Base-by-base conservation (phyloP, 2,329 filamentous ascomycete species). In the Endothia cerciana region DNA sequence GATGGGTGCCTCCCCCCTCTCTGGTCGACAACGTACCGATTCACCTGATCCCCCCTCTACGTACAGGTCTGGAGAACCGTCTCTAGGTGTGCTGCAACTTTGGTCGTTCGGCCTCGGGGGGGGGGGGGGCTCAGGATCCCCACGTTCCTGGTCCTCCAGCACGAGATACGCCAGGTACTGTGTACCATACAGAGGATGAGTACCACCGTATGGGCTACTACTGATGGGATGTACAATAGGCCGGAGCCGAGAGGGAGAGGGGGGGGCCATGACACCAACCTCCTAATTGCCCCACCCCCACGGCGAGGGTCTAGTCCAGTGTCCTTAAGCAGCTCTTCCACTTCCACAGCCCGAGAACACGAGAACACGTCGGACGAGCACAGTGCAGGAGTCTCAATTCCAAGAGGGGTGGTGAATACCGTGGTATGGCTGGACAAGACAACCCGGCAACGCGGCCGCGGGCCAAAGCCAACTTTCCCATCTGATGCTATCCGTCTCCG, bases 211-310 rank as follows among this genome's bases (percentile, higher is more conserved):
- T 4, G 3, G 28, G 17, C 22, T 51, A 17, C 10, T n/a, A n/a
- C n/a, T n/a, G n/a, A n/a, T n/a, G n/a, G n/a, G 4, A 28, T 28
- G 25, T 25, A 49, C 22, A 22, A 15, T n/a, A 28, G 22, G 25
- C 2, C 25, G 3, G 11, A 17, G 10, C 4, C 15, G 10, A 49
- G 45, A 28, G 47, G 4, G 47, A 8, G 47, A 6, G 47, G 11
- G 10, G 11, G 47, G 22, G 47, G 25, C 22, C 28, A 25, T 51
- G 47, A 22, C 47, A n/a, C 47, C 47, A 51, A 51, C 47, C 47
- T 51, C 47, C 47, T 22, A 58, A 41, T 40, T 58, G 55, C 55
- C 55, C 55, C 55, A 58, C 55, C 55, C 55, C 55, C 55, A 58
- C 55, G 55, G 25, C 36, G 33, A 38, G 8, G 33, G n/a, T 58